These are phyloP conservation scores for Ulmus americana DNA, from an alignment of 331 rosid species.

Conservation along the genomic window DNA sequence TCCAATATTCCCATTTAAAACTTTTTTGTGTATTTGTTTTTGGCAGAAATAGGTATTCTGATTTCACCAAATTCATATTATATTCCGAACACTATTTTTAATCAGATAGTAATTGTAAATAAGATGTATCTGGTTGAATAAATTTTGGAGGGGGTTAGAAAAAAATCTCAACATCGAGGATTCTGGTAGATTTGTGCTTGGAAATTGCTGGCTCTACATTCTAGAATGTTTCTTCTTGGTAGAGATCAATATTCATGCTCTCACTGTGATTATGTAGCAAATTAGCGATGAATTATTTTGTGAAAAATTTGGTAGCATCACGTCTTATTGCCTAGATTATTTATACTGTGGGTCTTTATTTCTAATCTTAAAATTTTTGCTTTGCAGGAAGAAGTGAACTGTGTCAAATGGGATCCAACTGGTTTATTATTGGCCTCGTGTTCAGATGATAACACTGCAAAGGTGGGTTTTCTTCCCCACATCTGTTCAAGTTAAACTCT, in stretches of 20 bases:
- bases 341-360: background rate
- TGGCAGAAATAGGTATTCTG: background rate
- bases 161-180: background rate
- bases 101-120: background rate
- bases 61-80: no score
- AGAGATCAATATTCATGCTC: no score
- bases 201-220: no score
- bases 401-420: slow-evolving; percentile 84
- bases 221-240: no score
- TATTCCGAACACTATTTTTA: no score
- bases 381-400: slow-evolving; percentile 80
- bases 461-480: slow-evolving; percentile 33
- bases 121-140: no score
- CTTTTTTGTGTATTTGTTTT: background rate
- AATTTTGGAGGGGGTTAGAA: background rate
- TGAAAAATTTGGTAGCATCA: background rate
- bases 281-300: background rate
- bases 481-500: background rate
- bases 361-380: slow-evolving; percentile 3
- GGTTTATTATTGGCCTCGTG: slow-evolving; percentile 77
- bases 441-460: slow-evolving; percentile 72
- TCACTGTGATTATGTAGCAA: background rate
- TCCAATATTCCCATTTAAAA: background rate
- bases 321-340: background rate
- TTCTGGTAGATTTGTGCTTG: background rate